Percentiles rank a stretch among this genome's conserved stretches.
phyloP scores from a whole-genome alignment of 352 stramenopile genomes.

The Globisporangium rhizosaccharum region DNA sequence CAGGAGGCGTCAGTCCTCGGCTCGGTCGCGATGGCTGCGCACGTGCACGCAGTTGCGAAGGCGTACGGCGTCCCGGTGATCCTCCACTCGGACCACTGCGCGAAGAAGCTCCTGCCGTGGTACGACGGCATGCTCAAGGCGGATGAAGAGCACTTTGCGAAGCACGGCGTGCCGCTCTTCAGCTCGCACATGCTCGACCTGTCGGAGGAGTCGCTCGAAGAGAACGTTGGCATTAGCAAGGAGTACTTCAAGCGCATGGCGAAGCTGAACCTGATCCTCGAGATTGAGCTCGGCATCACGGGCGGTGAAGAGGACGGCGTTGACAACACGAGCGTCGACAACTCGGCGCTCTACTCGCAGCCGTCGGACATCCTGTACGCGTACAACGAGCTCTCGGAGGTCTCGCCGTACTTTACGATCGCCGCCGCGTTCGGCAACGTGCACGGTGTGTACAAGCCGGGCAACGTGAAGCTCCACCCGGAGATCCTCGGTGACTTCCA shows the following conservation, averaged over 20 bases:
- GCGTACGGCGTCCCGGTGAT: conserved; percentile 97
- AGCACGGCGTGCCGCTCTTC: conserved; percentile 94
- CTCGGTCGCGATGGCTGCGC: conserved; percentile 90
- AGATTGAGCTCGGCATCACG: conserved; percentile 98
- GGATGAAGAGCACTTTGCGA: conserved; percentile 94
- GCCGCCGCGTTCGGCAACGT: conserved; percentile 96
- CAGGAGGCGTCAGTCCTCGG: conserved; percentile 81
- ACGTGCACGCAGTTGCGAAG: conserved; percentile 95
- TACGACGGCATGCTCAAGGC: conserved; percentile 96
- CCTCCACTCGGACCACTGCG: conserved; percentile 98
- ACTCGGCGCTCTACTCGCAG: conserved; percentile 89
- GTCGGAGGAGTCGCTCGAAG: conserved; percentile 96
- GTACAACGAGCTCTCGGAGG: conserved; percentile 92
- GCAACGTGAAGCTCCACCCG: conserved; percentile 98
- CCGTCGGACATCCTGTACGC: conserved; percentile 94
- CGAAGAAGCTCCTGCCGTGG: conserved; percentile 97
- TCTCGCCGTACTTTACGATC: conserved; percentile 94
- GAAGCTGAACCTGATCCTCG: conserved; percentile 95
- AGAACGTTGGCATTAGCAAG: conserved; percentile 98
- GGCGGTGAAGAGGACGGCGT: conserved; percentile 98
- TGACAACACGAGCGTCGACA: conserved; percentile 95
- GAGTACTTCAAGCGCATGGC: conserved; percentile 97
- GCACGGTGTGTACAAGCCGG: conserved; percentile 98
- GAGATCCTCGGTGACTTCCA: conserved; percentile 97
- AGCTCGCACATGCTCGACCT: conserved; percentile 99